Conservation (phyloP, 768 basidiomycete genomes). For the Russula vinacea region DNA sequence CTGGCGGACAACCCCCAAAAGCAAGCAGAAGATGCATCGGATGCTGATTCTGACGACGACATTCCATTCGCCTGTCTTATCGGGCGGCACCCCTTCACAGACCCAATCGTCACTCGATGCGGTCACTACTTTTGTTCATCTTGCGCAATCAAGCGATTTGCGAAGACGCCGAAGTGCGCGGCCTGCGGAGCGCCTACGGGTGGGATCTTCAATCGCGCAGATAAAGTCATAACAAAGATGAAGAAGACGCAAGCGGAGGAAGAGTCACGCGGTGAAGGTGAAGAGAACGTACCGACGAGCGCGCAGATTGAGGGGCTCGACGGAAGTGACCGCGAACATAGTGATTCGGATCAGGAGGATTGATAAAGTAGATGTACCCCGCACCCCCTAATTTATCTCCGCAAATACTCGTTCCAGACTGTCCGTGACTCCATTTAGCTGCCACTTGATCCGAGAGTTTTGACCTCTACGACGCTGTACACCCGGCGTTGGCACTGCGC, state of each 20-base stretch:
- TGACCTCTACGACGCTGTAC: constrained; percentile 9
- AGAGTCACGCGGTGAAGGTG: constrained; percentile 46
- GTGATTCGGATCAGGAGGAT: constrained; percentile 38
- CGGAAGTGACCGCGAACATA: constrained; percentile 36
- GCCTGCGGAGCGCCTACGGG: constrained; percentile 92
- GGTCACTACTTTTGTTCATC: constrained; percentile 95
- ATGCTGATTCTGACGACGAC: constrained; percentile 69
- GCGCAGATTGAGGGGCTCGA: constrained; percentile 37
- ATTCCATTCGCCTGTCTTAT: constrained; percentile 98
- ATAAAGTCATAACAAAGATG: constrained; percentile 86
- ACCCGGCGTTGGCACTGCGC: background rate
- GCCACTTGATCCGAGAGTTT: constrained; percentile 18
- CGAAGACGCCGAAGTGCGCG: constrained; percentile 91
- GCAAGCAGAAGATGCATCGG: constrained; percentile 54
- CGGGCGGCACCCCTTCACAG: constrained; percentile 90
- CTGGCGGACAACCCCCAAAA: constrained; percentile 73
- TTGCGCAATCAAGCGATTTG: constrained; percentile 93
- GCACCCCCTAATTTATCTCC: constrained; percentile 15
- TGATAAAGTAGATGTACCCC: constrained; percentile 20
- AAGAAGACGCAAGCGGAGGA: constrained; percentile 66
- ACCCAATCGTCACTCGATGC: constrained; percentile 94
- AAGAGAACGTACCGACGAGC: constrained; percentile 35
- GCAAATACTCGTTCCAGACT: constrained; percentile 14
- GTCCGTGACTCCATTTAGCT: background rate
- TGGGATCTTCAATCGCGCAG: constrained; percentile 95